Base-by-base conservation (phyloP, 495 filamentous ascomycete genomes). In the Copromyces sp. region DNA sequence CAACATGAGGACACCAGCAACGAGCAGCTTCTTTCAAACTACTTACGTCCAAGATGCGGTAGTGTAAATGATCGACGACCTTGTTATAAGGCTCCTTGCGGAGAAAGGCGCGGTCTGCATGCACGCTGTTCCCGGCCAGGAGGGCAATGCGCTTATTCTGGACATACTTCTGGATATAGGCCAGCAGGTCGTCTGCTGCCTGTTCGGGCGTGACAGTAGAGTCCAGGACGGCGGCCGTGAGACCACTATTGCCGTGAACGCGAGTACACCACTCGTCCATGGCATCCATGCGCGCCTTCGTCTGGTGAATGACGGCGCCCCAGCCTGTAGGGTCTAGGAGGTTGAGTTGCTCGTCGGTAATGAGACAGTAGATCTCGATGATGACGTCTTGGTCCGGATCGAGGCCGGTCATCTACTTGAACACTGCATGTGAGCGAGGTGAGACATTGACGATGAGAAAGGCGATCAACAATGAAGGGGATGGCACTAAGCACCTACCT, bases 11-110 rank as follows among this genome's bases (percentile, higher is more conserved):
- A 16, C 90, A 90, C 95, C 95, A 99, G 70, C 94, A 86, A 68
- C 89, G 87, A 9, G 89, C 92, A 20, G 90, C 94, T 81, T 99
- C 95, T 82, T 98, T 97, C 70, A 98, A 82, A 20, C 89, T 86
- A 80, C 94, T 97, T 39, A 98, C 94, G 78, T 99, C 95, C 47
- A 98, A 78, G 73, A 98, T 92, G 12, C 95, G 89, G 83, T 98
- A 92, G 83, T 95, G 91, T 69, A 98, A 84, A 79, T 94, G 86
- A 68, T 92, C 87, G 68, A 93, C 77, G 4, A 97, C 88, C 69
- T 83, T 81, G 24, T 86, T 87, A 76, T 94, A 98, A 0, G 94
- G 93, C 40, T 83, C 84, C 74, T 90, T 89, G 8, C 87, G 83
- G 70, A 99, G 85, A 78, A 98, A 99, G 11, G 90, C 89, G 75